A percentile compares a stretch with the other conserved stretches of the same genome.
These are phyloP conservation scores for Gracilaria domingensis DNA, from an alignment of 23 red algal species.

Conservation along the genomic window DNA sequence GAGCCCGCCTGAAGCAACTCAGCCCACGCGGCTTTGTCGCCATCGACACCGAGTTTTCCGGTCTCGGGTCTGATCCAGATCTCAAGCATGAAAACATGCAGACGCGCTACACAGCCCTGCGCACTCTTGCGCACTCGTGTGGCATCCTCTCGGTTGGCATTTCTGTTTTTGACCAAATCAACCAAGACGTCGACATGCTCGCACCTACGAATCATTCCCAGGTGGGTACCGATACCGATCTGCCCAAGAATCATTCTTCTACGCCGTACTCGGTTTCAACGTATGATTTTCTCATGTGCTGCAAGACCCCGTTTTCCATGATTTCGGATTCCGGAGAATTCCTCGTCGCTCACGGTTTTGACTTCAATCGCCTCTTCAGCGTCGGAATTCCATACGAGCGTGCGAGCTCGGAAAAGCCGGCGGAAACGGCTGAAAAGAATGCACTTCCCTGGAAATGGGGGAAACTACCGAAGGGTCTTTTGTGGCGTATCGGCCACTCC, in stretches of 20 bases:
- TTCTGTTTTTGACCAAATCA: constrained; percentile 50
- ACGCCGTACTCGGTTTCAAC: constrained; percentile 68
- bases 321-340: constrained; percentile 71
- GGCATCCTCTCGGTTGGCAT: constrained; percentile 89
- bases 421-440: constrained; percentile 25
- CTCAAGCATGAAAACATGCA: constrained; percentile 41
- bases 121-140: constrained; percentile 58
- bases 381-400: constrained; percentile 86
- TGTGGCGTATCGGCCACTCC: constrained; percentile 75
- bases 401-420: constrained; percentile 44
- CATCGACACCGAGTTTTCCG: constrained; percentile 95
- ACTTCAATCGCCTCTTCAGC: constrained; percentile 89
- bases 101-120: constrained; percentile 69
- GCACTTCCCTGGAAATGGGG: constrained; percentile 35
- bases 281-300: constrained; percentile 89
- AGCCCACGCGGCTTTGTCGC: constrained; percentile 77
- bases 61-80: constrained; percentile 55
- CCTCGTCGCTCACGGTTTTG: constrained; percentile 86
- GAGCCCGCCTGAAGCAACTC: constrained; percentile 24
- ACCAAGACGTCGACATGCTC: constrained; percentile 20
- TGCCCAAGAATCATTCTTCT: background rate
- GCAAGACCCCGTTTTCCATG: constrained; percentile 67
- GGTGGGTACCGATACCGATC: background rate
- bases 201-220: background rate
- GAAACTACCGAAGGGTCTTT: constrained; percentile 76